Base-by-base conservation (phyloP, 495 filamentous ascomycete genomes). In the Trichoderma erinaceum region DNA sequence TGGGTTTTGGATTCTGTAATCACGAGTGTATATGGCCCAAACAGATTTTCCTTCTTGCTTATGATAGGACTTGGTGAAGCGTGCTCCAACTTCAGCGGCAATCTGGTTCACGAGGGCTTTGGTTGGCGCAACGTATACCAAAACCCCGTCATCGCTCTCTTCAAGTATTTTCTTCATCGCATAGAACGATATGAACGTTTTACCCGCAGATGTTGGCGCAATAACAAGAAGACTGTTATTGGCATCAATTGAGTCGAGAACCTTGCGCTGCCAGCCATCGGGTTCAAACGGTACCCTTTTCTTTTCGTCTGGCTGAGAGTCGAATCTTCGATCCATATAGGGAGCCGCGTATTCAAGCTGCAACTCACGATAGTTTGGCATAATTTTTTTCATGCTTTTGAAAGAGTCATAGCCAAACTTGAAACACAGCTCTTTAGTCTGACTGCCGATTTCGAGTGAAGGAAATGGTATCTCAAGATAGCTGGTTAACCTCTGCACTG, bases 41-140 rank as follows among this genome's bases (percentile, higher is more conserved):
- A 93, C 86, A 0, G 86, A 87, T 71, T 86, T 86, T 2, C 85
- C 89, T 12, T 78, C 74, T 15, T 82, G 78, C 25, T 80, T 78
- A 68, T 80, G 83, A 0, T 73, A 78, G 71, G 92, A 93, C 72
- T 93, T 93, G 2, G 80, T 83, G 73, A 92, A 93, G 35, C 89
- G 71, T 46, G 78, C 80, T 68, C 80, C 76, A 8, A 93, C 77
- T 74, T 93, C 90, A 8, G 90, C 90, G 0, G 89, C 90, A 69
- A 93, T 92, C 72, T 93, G 90, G 73, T 93, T 93, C 67, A 93
- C 90, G 15, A 93, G 76, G 10, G 90, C 90, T 75, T 93, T 93
- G 0, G 91, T 93, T 1, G 90, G 90, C 2, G 90, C 90, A 32
- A 93, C 86, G 72, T 92, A 93, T 7, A 93, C 88, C 5, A 93